phyloP scores from a whole-genome alignment of 352 stramenopile genomes.

The Globisporangium megalacanthum region DNA sequence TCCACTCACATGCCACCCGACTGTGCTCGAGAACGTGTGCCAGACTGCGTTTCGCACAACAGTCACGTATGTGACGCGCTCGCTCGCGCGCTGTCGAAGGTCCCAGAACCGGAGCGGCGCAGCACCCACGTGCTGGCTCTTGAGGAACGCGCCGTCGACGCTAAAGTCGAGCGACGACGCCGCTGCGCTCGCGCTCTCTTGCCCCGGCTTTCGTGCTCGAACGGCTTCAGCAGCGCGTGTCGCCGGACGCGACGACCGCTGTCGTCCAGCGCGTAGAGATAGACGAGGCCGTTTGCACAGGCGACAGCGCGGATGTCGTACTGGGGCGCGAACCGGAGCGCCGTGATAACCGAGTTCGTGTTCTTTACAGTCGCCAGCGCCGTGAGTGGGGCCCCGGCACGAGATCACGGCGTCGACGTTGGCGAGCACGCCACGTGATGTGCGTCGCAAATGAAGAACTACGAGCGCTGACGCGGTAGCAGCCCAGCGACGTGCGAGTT shows the following conservation, averaged over 20 bases:
- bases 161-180: constrained; percentile 63
- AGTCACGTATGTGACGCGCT: constrained; percentile 39
- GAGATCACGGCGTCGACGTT: constrained; percentile 89
- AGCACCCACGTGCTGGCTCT: constrained; percentile 34
- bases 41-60: constrained; percentile 43
- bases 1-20: constrained; percentile 36
- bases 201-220: constrained; percentile 14
- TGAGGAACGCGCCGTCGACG: constrained; percentile 49
- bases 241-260: constrained; percentile 26
- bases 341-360: constrained; percentile 29
- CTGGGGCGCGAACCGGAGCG: constrained; percentile 44
- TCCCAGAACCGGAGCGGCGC: constrained; percentile 53
- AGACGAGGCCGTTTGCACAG: constrained; percentile 60
- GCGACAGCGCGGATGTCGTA: constrained; percentile 40
- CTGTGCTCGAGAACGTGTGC: constrained; percentile 39
- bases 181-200: not conserved
- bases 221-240: constrained; percentile 54
- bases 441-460: constrained; percentile 98
- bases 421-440: constrained; percentile 84
- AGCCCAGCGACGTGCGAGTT: constrained; percentile 98
- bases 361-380: constrained; percentile 53
- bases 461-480: constrained; percentile 93
- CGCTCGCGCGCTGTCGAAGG: constrained; percentile 35
- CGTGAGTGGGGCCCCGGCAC: constrained; percentile 52
- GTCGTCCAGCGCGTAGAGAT: constrained; percentile 58